Evolutionary conservation across 148 eudicot species (phyloP), one percentile per base, ranked within the genome.

Genomic region (Camellia sinensis): DNA sequence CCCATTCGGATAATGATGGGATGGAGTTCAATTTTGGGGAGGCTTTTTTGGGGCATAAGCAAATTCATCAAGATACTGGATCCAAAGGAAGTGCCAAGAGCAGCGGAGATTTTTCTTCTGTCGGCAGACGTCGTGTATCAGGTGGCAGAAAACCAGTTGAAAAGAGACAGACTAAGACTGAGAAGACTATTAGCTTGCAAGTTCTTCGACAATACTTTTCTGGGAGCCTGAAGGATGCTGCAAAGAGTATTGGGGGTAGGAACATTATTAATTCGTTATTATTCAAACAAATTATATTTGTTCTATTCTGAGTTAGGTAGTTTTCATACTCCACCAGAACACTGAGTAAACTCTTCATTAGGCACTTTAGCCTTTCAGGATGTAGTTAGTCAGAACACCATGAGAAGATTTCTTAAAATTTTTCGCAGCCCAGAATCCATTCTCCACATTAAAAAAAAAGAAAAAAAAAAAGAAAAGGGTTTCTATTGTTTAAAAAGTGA

Each of bases 151-250:
- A 82, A 78, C 71, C 73, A 18, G 83, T 82, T 7, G 91, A 85
- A 79, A 91, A 84, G 84, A 92, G 83, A 82, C 87, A 85, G 81
- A 77, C 89, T 21, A 93, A 95, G 86, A 79, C 88, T 75, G 97
- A 93, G 81, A 92, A 89, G 79, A 86, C 88, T 43, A 88, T 96
- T 74, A 91, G 91, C 85, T 85, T 96, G 86, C 84, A 91, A 84
- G 88, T 87, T 53, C 92, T 96, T 29, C 86, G 87, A 81, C 97
- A 93, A 79, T 89, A 93, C 88, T 96, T 92, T 86, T 88, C 95
- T 19, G 95, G 98, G 81, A 96, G 99, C 86, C 85, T 96, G 60
- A 93, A 96, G 84, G 97, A 93, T 87, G 99, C 99, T 76, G 99
- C 99, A 18, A 88, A 85, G 87, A 87, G 84, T 83, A 87, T 96